Evolutionary conservation across 1,139 yeast genomes (phyloP), one percentile per base, ranked within the genome.

Genomic region (Geotrichum klebahnii): DNA sequence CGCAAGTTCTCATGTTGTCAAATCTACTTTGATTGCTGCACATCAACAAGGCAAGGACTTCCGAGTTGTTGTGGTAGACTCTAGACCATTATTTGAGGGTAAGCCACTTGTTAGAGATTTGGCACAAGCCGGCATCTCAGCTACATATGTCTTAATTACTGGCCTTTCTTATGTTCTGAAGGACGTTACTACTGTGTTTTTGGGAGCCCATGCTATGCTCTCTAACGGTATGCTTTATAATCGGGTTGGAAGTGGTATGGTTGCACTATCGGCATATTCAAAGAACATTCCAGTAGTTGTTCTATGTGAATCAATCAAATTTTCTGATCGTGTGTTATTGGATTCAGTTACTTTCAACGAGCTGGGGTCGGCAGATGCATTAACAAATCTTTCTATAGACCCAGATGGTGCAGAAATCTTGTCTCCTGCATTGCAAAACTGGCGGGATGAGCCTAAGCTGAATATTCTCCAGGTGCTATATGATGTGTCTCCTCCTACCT

Each of bases 171-270:
- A 94, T 10, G 83, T 89, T 9, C 76, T 90, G 57, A 80, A 82
- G 57, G 88, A 85, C 58, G 94, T 92, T 24, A 94, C 92, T 60
- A 84, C 86, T 57, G 96, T 92, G 4, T 84, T 94, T 66, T 73
- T 94, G 38, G 98, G 98, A 9, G 98, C 98, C 0, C 97, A 92
- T 65, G 95, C 97, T 33, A 90, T 94, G 87, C 75, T 92, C 53
- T 88, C 97, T 12, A 94, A 94, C 64, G 98, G 98, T 1, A 80
- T 90, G 65, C 75, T 94, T 53, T 89, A 87, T 65, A 85, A 97
- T 1, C 78, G 99, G 56, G 97, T 89, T 16, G 99, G 99, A 16
- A 84, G 97, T 14, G 97, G 97, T 1, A 74, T 90, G 69, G 80
- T 94, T 44, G 95, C 97, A 8, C 86, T 90, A 86, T 80, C 87